Conservation (phyloP, 345 rosid genomes). For the Kandelia obovata region DNA sequence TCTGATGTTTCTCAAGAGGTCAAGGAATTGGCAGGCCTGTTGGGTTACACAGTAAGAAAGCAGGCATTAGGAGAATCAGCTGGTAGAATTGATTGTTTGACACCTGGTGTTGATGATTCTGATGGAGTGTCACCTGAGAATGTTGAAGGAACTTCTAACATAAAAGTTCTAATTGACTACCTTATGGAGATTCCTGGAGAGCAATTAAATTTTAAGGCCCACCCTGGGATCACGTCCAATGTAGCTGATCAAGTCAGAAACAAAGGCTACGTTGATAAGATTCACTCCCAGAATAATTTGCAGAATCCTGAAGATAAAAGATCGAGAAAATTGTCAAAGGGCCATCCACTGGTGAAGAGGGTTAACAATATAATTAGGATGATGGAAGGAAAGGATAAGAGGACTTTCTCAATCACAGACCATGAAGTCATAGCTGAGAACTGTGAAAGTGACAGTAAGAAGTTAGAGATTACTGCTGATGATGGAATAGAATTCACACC, state of each 20-base stretch:
- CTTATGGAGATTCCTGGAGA: constrained; percentile 12
- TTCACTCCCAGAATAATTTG: constrained; percentile 4
- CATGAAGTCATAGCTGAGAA: background rate
- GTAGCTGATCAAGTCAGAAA: background rate
- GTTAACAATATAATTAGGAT: background rate
- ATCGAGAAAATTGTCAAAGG: constrained; percentile 5
- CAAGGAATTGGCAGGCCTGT: background rate
- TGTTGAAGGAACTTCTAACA: background rate
- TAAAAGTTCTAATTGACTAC: background rate
- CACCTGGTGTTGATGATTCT: constrained; percentile 2
- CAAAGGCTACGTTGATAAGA: background rate
- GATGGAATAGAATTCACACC: constrained; percentile 2
- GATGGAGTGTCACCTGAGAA: constrained; percentile 13
- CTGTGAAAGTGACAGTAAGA: background rate
- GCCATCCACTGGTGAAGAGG: background rate
- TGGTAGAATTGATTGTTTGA: constrained; percentile 7
- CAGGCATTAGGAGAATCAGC: constrained; percentile 14
- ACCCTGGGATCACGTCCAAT: background rate
- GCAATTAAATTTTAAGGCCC: constrained; percentile 1
- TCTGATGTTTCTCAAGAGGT: constrained; percentile 2
- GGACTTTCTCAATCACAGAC: background rate
- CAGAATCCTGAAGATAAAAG: constrained; percentile 15
- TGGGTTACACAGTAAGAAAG: background rate
- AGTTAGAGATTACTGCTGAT: background rate
- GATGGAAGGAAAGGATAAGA: constrained; percentile 14